Percentiles rank a stretch among this genome's conserved stretches.
Conservation (phyloP, 371 early-diverging fungal genomes). For the Mucor irregularis region DNA sequence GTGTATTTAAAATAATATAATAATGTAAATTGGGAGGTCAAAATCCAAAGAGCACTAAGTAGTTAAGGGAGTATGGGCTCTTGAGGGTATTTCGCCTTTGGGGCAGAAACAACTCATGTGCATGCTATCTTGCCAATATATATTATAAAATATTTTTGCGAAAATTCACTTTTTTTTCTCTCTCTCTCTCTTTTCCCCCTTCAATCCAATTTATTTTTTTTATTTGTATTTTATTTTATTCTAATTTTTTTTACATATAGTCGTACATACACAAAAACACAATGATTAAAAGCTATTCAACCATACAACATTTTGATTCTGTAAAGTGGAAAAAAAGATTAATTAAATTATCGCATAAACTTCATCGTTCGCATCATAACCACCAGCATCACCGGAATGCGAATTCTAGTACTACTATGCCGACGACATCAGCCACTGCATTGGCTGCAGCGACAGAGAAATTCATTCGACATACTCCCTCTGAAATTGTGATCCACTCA, state of each 20-base stretch:
- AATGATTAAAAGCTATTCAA: not conserved
- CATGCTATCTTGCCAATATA: constrained; percentile 20
- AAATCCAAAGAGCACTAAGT: constrained; percentile 1
- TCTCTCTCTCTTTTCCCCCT: not conserved
- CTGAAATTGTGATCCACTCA: constrained; percentile 13
- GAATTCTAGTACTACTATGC: no score
- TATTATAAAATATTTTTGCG: not conserved
- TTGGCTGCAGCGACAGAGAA: constrained; percentile 32
- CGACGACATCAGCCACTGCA: constrained; percentile 20
- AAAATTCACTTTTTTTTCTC: not conserved
- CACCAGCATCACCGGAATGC: constrained; percentile 21
- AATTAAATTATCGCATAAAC: constrained; percentile 11
- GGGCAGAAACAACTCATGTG: constrained; percentile 28
- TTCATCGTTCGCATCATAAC: constrained; percentile 6
- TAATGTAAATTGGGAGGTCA: no score
- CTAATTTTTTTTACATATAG: not conserved
- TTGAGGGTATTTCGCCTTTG: constrained; percentile 34
- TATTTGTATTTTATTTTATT: not conserved
- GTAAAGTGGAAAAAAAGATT: constrained; percentile 20
- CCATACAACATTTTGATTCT: constrained; percentile 14
- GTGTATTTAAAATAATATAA: no score
- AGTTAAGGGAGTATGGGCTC: constrained; percentile 5
- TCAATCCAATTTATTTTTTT: no score
- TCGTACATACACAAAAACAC: not conserved
- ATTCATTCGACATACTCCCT: constrained; percentile 5